phyloP scores from a whole-genome alignment of 805 yeast genomes.

The Priceomyces haplophilus region DNA sequence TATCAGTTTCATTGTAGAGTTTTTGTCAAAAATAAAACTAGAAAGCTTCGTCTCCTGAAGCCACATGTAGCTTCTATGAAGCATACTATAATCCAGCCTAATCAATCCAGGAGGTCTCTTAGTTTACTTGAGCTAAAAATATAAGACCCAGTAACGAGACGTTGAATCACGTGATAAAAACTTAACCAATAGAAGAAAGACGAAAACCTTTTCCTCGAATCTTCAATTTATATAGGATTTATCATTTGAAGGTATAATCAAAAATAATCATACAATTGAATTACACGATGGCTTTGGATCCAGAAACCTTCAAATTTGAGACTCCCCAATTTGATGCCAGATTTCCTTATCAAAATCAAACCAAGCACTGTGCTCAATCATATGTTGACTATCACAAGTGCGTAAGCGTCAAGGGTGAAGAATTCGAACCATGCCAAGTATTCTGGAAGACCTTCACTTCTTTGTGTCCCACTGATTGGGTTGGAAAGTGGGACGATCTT shows the following conservation, averaged over 20 bases:
- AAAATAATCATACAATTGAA: background rate
- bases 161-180: conserved; percentile 6
- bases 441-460: conserved; percentile 89
- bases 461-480: conserved; percentile 82
- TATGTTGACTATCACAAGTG: conserved; percentile 98
- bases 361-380: conserved; percentile 97
- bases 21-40: too few species aligned
- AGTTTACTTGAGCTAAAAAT: too few species aligned
- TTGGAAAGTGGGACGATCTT: conserved; percentile 85
- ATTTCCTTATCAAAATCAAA: conserved; percentile 96
- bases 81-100: too few species aligned
- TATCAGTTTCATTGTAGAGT: too few species aligned
- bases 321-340: conserved; percentile 74
- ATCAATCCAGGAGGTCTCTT: too few species aligned
- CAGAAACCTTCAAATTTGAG: conserved; percentile 40
- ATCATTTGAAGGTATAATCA: conserved; percentile 1
- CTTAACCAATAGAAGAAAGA: conserved; percentile 8
- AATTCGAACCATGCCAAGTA: conserved; percentile 94
- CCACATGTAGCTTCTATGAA: too few species aligned
- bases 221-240: background rate
- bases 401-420: conserved; percentile 95
- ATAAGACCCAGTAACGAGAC: background rate
- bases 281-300: conserved; percentile 34
- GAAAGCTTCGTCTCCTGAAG: too few species aligned
- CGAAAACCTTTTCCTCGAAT: conserved; percentile 6